Evolutionary conservation across 2,329 filamentous ascomycete species (phyloP).

Genomic region (Monilinia laxa): DNA sequence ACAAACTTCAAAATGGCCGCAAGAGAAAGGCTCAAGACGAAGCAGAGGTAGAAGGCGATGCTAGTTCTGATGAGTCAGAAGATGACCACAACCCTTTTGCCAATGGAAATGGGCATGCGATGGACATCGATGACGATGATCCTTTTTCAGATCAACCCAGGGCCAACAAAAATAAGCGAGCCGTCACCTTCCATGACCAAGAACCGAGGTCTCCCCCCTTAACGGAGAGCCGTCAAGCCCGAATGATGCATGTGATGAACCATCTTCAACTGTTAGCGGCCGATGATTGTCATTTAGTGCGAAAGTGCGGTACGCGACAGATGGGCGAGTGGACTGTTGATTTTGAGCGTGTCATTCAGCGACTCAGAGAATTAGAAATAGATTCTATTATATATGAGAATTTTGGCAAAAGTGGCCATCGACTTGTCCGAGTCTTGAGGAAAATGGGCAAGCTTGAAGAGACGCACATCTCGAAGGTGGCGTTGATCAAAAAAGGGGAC

Average conservation of each 20-base stretch:
- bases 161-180: slow-evolving; percentile 29
- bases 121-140: slow-evolving; percentile 30
- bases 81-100: slow-evolving; percentile 25
- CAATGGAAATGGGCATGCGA: slow-evolving; percentile 26
- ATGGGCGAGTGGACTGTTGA: slow-evolving; percentile 80
- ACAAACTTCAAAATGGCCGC: slow-evolving; percentile 47
- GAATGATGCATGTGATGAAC: slow-evolving; percentile 62
- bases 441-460: slow-evolving; percentile 94
- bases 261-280: slow-evolving; percentile 73
- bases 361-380: slow-evolving; percentile 73
- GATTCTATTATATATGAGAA: slow-evolving; percentile 77
- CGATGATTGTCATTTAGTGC: slow-evolving; percentile 66
- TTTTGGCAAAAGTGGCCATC: slow-evolving; percentile 73
- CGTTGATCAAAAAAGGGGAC: slow-evolving; percentile 81
- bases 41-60: slow-evolving; percentile 31
- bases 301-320: slow-evolving; percentile 61
- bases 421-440: slow-evolving; percentile 80
- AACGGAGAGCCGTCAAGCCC: slow-evolving; percentile 40
- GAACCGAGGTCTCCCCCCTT: slow-evolving; percentile 21
- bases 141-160: slow-evolving; percentile 24
- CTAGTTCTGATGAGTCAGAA: slow-evolving; percentile 33
- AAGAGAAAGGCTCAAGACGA: slow-evolving; percentile 35
- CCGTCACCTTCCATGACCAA: slow-evolving; percentile 54
- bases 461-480: slow-evolving; percentile 77
- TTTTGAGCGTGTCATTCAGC: slow-evolving; percentile 69